Percentiles rank a stretch among this genome's conserved stretches.
phyloP scores from a whole-genome alignment of 805 yeast genomes.

The Cyberlindnera mississippiensis region DNA sequence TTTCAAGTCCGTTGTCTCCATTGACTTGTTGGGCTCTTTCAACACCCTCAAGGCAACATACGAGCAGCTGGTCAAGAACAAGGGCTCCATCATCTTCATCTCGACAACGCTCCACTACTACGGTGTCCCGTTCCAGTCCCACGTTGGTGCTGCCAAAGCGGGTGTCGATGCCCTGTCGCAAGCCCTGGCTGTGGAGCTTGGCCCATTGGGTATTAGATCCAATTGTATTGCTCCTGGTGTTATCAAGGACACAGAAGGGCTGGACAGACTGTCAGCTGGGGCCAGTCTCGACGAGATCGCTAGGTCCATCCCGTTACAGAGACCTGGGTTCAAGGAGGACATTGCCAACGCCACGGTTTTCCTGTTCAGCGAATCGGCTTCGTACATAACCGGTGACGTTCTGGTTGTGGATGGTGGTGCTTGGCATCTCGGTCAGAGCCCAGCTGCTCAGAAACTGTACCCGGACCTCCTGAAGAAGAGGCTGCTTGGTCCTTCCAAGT shows the following conservation, averaged over 20 bases:
- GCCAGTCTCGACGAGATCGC: constrained; percentile 38
- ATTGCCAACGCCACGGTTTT: constrained; percentile 86
- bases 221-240: constrained; percentile 93
- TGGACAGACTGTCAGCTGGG: constrained; percentile 52
- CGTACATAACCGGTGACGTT: constrained; percentile 71
- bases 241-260: constrained; percentile 84
- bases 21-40: constrained; percentile 84
- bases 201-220: constrained; percentile 80
- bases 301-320: constrained; percentile 50
- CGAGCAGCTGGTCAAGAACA: constrained; percentile 56
- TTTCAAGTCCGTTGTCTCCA: constrained; percentile 80
- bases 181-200: constrained; percentile 84
- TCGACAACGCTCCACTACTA: constrained; percentile 87
- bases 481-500: constrained; percentile 33
- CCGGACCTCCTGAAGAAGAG: constrained; percentile 39
- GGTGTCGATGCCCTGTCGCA: constrained; percentile 87
- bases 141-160: constrained; percentile 94
- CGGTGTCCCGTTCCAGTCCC: constrained; percentile 85
- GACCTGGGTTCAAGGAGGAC: constrained; percentile 68
- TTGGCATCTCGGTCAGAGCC: constrained; percentile 69
- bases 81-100: constrained; percentile 74
- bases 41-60: constrained; percentile 85
- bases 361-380: constrained; percentile 79
- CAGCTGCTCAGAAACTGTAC: constrained; percentile 34
- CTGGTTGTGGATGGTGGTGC: constrained; percentile 86